Percentiles rank a stretch among this genome's conserved stretches.
These are phyloP conservation scores for Mycena maculata DNA, from an alignment of 768 basidiomycete species.

Conservation along the genomic window DNA sequence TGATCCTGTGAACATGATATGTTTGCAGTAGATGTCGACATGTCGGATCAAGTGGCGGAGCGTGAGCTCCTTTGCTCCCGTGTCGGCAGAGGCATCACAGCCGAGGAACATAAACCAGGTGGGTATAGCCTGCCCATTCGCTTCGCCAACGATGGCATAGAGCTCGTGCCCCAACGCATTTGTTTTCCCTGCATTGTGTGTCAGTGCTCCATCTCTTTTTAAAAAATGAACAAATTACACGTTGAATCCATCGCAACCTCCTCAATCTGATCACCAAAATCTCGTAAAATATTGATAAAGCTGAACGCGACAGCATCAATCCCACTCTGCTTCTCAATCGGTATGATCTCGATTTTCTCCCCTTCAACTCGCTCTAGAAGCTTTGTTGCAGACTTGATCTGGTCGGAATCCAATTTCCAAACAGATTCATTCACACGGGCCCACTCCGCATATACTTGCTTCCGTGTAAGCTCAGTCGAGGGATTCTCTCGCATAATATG, in stretches of 20 bases:
- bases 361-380: too few species aligned
- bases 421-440: too few species aligned
- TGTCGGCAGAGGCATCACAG: not conserved
- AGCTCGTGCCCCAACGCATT: not conserved
- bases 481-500: not conserved
- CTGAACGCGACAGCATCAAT: not conserved
- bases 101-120: not conserved
- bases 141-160: not conserved
- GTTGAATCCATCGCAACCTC: not conserved
- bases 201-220: not conserved
- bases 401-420: too few species aligned
- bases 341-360: not conserved
- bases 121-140: not conserved
- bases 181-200: not conserved
- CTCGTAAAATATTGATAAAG: not conserved
- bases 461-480: too few species aligned
- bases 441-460: too few species aligned
- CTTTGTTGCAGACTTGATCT: too few species aligned
- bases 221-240: not conserved
- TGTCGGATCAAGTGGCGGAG: not conserved
- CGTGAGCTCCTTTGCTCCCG: not conserved
- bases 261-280: not conserved
- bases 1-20: not conserved
- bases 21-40: not conserved
- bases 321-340: not conserved